These are phyloP conservation scores for Priceomyces melissophilus DNA, from an alignment of 805 yeast genomes.

Conservation along the genomic window DNA sequence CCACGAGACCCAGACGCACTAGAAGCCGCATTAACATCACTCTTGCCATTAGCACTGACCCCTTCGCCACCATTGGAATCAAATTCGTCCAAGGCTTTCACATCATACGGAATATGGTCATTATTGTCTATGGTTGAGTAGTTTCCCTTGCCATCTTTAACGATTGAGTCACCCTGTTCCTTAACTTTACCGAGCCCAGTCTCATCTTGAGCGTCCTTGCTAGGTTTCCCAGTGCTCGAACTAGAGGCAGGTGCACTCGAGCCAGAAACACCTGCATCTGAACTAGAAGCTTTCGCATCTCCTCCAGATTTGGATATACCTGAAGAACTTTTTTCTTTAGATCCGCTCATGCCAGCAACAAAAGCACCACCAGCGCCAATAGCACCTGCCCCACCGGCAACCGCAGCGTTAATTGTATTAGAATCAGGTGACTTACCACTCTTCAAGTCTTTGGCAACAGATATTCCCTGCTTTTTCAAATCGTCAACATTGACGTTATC, in stretches of 20 bases:
- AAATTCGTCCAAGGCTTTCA: no score
- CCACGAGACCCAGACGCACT: neutral
- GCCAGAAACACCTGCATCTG: constrained; percentile 1
- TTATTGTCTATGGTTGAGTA: constrained; percentile 37
- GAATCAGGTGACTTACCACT: constrained; percentile 21
- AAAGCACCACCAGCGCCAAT: constrained; percentile 1
- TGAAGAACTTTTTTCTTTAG: neutral
- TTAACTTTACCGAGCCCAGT: constrained; percentile 17
- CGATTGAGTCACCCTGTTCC: constrained; percentile 21
- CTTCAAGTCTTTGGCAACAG: constrained; percentile 16
- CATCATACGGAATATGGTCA: constrained; percentile 20
- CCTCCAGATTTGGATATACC: constrained; percentile 1
- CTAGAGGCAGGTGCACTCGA: neutral
- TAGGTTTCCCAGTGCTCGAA: neutral
- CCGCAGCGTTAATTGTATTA: constrained; percentile 2
- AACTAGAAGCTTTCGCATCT: neutral
- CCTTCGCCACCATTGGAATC: neutral
- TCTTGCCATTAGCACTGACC: neutral
- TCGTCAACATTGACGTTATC: constrained; percentile 11
- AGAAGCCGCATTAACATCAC: neutral
- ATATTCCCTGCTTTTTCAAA: constrained; percentile 20
- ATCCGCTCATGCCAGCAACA: constrained; percentile 4
- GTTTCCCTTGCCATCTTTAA: constrained; percentile 10
- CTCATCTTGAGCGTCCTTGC: neutral
- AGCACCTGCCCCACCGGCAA: constrained; percentile 2